Conservation (phyloP, 164 flowering plant species). For the Tetracentron sinense region DNA sequence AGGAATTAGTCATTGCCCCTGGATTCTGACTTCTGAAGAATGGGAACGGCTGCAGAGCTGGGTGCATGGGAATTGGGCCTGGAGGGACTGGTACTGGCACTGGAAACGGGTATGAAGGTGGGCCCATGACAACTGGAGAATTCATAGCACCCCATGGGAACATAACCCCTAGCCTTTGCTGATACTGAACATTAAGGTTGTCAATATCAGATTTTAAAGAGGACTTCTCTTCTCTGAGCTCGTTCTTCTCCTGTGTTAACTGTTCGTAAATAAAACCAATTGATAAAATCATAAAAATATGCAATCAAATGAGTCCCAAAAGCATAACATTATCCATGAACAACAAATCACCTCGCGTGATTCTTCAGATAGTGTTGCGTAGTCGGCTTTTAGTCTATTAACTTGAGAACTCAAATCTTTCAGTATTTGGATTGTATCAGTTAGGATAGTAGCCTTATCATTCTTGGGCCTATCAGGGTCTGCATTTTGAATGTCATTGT, state of each 20-base stretch:
- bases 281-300: background rate
- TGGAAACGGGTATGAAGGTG: slow-evolving; percentile 68
- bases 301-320: background rate
- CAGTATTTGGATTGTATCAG: slow-evolving; percentile 75
- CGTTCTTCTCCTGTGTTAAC: slow-evolving; percentile 93
- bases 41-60: slow-evolving; percentile 77
- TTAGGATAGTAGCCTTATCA: slow-evolving; percentile 87
- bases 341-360: slow-evolving; percentile 75
- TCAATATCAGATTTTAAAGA: slow-evolving; percentile 78
- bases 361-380: slow-evolving; percentile 68
- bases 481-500: slow-evolving; percentile 27
- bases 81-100: slow-evolving; percentile 67
- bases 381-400: slow-evolving; percentile 68
- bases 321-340: background rate
- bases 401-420: slow-evolving; percentile 88
- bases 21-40: slow-evolving; percentile 48
- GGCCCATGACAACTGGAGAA: slow-evolving; percentile 71
- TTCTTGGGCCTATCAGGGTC: slow-evolving; percentile 96
- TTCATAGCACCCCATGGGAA: slow-evolving; percentile 79
- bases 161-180: slow-evolving; percentile 65
- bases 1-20: slow-evolving; percentile 30
- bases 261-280: slow-evolving; percentile 22
- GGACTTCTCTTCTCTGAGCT: slow-evolving; percentile 92
- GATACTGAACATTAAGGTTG: slow-evolving; percentile 68
- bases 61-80: slow-evolving; percentile 74